Conservation (phyloP, 2,329 filamentous ascomycete species). For the Pseudocercospora ulei region DNA sequence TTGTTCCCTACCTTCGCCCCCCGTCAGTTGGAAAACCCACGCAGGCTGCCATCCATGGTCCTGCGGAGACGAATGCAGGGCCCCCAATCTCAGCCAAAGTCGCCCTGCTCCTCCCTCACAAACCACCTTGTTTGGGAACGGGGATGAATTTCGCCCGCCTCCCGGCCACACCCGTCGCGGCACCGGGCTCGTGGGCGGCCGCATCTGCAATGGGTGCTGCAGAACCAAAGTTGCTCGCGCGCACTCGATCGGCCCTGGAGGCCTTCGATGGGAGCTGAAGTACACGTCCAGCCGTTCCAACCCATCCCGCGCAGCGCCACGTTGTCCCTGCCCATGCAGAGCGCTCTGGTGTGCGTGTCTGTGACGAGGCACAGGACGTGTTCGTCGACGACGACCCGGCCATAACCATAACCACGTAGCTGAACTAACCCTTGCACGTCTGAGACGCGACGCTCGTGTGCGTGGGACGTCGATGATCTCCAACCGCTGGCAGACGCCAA, state of each 20-base stretch:
- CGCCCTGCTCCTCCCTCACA: conserved; percentile 52
- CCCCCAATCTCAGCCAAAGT: conserved; percentile 56
- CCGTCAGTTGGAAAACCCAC: conserved; percentile 46
- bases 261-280: conserved; percentile 39
- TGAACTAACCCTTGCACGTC: too few relatives aligned
- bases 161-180: conserved; percentile 45
- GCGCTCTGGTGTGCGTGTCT: too few relatives aligned
- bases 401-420: too few relatives aligned
- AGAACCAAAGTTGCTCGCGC: conserved; percentile 50
- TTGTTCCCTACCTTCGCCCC: conserved; percentile 45
- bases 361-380: too few relatives aligned
- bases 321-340: conserved; percentile 51
- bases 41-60: conserved; percentile 54
- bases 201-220: conserved; percentile 46
- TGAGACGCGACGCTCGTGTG: not conserved
- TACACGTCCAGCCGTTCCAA: conserved; percentile 54
- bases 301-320: conserved; percentile 52
- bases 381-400: too few relatives aligned
- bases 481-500: too few relatives aligned
- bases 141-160: conserved; percentile 43
- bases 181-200: conserved; percentile 44
- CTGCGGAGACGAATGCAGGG: conserved; percentile 51
- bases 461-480: conserved; percentile 1
- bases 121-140: conserved; percentile 48
- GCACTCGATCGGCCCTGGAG: conserved; percentile 34